Evolutionary conservation across 352 stramenopile species (phyloP).

Genomic region (Albugo laibachii): DNA sequence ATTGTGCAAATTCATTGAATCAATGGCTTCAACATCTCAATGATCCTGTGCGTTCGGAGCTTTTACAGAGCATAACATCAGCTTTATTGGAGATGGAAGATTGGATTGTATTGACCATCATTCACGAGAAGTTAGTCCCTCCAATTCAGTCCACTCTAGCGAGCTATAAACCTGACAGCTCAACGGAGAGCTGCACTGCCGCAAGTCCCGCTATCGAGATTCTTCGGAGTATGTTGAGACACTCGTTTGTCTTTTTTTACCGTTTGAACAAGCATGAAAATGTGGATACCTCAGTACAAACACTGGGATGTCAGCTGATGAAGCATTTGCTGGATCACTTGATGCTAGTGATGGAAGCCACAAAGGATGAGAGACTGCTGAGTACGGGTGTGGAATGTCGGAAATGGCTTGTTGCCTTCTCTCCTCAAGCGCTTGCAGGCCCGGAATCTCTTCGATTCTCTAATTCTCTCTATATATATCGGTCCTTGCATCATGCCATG

Average conservation of each 20-base stretch:
- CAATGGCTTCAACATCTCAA: conserved; percentile 53
- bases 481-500: too few species aligned
- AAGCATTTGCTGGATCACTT: conserved; percentile 56
- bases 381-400: conserved; percentile 55
- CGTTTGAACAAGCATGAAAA: too few species aligned
- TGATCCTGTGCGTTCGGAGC: conserved; percentile 46
- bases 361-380: conserved; percentile 62
- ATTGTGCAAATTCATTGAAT: conserved; percentile 8
- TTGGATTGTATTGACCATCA: conserved; percentile 22
- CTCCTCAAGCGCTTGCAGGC: conserved; percentile 32
- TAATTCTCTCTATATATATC: too few species aligned
- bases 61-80: conserved; percentile 45
- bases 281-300: conserved; percentile 15
- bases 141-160: conserved; percentile 12
- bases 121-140: conserved; percentile 44
- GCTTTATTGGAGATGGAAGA: conserved; percentile 46
- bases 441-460: too few species aligned
- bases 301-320: conserved; percentile 36
- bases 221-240: too few species aligned
- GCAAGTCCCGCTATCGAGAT: too few species aligned
- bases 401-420: conserved; percentile 72
- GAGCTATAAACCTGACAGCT: too few species aligned
- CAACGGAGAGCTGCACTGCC: too few species aligned
- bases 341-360: conserved; percentile 24
- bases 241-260: too few species aligned